These are phyloP conservation scores for Echium plantagineum DNA, from an alignment of 257 asterid genomes.

Conservation along the genomic window DNA sequence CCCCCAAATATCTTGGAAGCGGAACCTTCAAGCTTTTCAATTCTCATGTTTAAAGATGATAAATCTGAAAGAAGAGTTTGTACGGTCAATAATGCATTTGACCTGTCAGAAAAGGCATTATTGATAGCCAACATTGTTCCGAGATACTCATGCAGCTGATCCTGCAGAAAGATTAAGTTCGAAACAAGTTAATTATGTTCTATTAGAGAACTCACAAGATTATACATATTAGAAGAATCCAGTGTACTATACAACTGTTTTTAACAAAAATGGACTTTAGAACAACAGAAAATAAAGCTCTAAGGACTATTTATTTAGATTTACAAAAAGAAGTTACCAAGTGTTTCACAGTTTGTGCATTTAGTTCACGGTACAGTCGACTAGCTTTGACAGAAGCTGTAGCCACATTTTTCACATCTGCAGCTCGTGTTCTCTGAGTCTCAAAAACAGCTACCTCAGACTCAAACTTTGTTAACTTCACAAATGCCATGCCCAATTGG, in stretches of 20 bases:
- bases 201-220: no score
- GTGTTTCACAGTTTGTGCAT: conserved; percentile 92
- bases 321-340: conserved; percentile 35
- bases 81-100: conserved; percentile 82
- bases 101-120: conserved; percentile 81
- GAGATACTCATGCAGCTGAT: conserved; percentile 87
- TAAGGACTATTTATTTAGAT: background rate
- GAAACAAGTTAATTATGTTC: no score
- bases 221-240: no score
- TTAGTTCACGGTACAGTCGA: conserved; percentile 85
- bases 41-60: conserved; percentile 58
- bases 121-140: conserved; percentile 87
- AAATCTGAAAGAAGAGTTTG: conserved; percentile 81
- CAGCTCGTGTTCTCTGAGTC: conserved; percentile 74
- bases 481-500: conserved; percentile 85
- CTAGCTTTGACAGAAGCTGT: conserved; percentile 96
- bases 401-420: conserved; percentile 88
- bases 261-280: background rate
- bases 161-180: conserved; percentile 26
- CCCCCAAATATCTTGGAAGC: conserved; percentile 96
- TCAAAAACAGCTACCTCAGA: conserved; percentile 77
- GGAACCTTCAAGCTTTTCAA: conserved; percentile 90
- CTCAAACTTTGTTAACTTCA: conserved; percentile 88
- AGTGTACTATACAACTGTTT: no score
- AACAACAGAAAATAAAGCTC: background rate